These are phyloP conservation scores for Spinacia oleracea DNA, from an alignment of 179 eudicot genomes.

Conservation along the genomic window DNA sequence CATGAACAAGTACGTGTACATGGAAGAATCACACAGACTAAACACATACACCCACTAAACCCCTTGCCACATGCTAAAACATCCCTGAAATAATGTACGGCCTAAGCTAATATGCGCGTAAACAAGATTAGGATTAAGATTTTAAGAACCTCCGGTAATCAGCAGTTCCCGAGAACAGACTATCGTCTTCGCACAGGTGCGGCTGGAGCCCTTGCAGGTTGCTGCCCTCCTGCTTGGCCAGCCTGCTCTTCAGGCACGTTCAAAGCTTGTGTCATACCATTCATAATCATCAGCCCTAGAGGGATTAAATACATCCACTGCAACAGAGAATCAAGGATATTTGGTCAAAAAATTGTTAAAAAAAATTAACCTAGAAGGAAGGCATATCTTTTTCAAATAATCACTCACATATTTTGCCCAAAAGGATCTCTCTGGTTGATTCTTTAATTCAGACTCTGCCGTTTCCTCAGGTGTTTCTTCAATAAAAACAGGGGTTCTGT, in stretches of 20 bases:
- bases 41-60: not conserved
- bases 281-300: slow-evolving; percentile 84
- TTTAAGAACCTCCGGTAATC: slow-evolving; percentile 27
- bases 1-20: not conserved
- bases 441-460: slow-evolving; percentile 55
- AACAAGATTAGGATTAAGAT: not conserved
- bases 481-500: slow-evolving; percentile 77
- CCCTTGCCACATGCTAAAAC: not conserved
- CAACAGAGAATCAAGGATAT: slow-evolving; percentile 23
- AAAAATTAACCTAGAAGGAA: not conserved
- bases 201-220: slow-evolving; percentile 50
- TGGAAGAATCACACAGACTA: not conserved
- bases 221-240: slow-evolving; percentile 52
- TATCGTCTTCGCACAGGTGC: slow-evolving; percentile 75
- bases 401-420: slow-evolving; percentile 97
- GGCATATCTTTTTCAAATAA: not conserved
- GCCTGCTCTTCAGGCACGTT: slow-evolving; percentile 87
- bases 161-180: slow-evolving; percentile 12
- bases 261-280: slow-evolving; percentile 94
- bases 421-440: slow-evolving; percentile 77
- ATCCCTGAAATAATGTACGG: too few relatives aligned
- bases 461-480: slow-evolving; percentile 65
- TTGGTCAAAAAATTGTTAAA: slow-evolving; percentile 20
- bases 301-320: slow-evolving; percentile 99
- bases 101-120: not conserved